A percentile compares a stretch with the other conserved stretches of the same genome.
phyloP scores from a whole-genome alignment of 768 basidiomycete species.

The Auriscalpium orientale region DNA sequence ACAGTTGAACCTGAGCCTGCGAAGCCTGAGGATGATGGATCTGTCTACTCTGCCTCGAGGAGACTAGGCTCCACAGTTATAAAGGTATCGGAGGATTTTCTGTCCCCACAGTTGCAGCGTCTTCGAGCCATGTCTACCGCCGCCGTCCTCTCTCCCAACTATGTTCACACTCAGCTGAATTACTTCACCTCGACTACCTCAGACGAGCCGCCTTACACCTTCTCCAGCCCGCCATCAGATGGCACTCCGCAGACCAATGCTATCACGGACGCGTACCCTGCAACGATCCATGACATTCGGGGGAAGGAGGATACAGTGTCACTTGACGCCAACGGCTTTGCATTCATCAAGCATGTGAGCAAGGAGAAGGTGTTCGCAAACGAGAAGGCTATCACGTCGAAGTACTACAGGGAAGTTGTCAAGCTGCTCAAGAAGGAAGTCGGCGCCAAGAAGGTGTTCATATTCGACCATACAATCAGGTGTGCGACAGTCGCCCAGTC shows the following conservation, averaged over 20 bases:
- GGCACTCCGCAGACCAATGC: constrained; percentile 25
- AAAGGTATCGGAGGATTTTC: no score
- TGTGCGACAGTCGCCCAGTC: constrained; percentile 4
- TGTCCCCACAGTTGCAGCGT: no score
- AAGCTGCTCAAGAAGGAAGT: constrained; percentile 32
- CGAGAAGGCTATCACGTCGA: constrained; percentile 28
- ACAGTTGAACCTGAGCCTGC: no score
- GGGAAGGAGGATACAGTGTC: constrained; percentile 22
- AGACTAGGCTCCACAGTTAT: no score
- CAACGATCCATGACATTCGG: constrained; percentile 24
- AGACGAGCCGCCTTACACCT: constrained; percentile 28
- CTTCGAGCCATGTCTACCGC: constrained; percentile 5
- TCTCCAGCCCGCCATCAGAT: constrained; percentile 22
- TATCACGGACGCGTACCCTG: constrained; percentile 18
- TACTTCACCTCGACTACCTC: constrained; percentile 23
- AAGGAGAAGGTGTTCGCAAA: constrained; percentile 32
- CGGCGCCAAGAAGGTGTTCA: constrained; percentile 31
- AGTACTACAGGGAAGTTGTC: constrained; percentile 36
- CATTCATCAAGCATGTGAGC: constrained; percentile 27
- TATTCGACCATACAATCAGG: constrained; percentile 41
- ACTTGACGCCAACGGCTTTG: constrained; percentile 39
- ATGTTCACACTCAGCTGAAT: constrained; percentile 32
- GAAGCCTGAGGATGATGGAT: no score
- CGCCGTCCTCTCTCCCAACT: constrained; percentile 22
- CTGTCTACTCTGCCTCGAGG: no score